phyloP scores from a whole-genome alignment of 495 filamentous ascomycete species.

The Hypoxylon crocopeplum region DNA sequence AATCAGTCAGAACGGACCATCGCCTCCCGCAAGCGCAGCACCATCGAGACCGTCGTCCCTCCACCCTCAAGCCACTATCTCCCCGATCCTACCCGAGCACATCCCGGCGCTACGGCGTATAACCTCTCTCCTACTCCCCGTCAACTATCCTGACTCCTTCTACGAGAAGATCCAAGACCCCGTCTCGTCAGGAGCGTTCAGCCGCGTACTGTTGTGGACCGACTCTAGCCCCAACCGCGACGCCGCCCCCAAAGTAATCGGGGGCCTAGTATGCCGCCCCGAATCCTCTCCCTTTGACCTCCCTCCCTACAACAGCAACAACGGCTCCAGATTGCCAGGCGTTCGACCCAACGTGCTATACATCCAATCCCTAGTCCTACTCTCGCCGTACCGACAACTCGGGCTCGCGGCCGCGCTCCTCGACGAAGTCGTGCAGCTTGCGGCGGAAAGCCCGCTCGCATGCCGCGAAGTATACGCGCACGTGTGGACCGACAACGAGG shows the following conservation, averaged over 20 bases:
- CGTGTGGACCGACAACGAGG: constrained; percentile 91
- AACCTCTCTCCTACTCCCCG: constrained; percentile 82
- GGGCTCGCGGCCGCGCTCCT: constrained; percentile 83
- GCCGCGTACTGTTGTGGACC: constrained; percentile 72
- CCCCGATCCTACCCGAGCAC: constrained; percentile 64
- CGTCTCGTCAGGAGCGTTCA: constrained; percentile 69
- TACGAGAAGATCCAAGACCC: constrained; percentile 79
- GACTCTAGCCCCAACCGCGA: constrained; percentile 44
- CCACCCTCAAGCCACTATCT: constrained; percentile 61
- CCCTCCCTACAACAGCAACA: neutral
- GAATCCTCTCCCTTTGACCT: constrained; percentile 56
- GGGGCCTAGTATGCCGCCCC: constrained; percentile 82
- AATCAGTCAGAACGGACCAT: constrained; percentile 35
- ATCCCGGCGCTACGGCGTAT: constrained; percentile 80
- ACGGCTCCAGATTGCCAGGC: constrained; percentile 20
- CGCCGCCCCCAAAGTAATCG: constrained; percentile 66
- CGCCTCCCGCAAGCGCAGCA: constrained; percentile 48
- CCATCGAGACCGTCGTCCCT: constrained; percentile 42
- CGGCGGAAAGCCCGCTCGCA: constrained; percentile 41
- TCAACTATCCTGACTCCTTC: constrained; percentile 86
- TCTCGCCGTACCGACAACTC: constrained; percentile 80
- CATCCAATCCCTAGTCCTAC: constrained; percentile 83
- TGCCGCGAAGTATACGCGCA: constrained; percentile 72
- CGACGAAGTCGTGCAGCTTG: constrained; percentile 58
- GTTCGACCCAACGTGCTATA: constrained; percentile 66